A percentile compares a stretch with the other conserved stretches of the same genome.
Conservation (phyloP, 208 protist species). For the Trichomonas tenax region DNA sequence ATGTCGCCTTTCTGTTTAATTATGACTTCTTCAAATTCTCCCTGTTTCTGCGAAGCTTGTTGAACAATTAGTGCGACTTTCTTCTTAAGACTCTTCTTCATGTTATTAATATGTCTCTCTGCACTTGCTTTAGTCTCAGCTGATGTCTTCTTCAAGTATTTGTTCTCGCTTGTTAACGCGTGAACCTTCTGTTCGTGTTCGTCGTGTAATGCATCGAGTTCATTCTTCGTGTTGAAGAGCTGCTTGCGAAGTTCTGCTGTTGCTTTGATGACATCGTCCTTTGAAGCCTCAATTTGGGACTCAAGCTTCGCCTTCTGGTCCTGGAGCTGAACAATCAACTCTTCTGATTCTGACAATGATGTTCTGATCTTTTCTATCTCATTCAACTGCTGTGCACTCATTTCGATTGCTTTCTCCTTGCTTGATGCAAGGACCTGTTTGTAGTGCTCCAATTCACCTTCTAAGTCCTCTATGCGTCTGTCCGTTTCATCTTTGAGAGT, state of each 20-base stretch:
- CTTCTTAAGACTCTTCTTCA: background rate
- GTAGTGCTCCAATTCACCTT: background rate
- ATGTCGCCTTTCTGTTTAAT: background rate
- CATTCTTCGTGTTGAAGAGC: background rate
- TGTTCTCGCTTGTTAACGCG: background rate
- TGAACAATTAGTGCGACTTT: background rate
- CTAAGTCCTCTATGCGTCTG: background rate
- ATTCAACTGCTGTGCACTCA: background rate
- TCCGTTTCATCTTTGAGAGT: background rate
- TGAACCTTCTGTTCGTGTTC: background rate
- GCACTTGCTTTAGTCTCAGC: background rate
- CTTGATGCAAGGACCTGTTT: background rate
- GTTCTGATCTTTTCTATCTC: background rate
- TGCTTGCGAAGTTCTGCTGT: background rate
- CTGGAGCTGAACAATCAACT: background rate
- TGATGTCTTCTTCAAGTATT: background rate
- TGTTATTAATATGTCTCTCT: background rate
- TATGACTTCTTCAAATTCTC: background rate
- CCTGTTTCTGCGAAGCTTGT: background rate
- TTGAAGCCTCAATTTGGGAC: background rate
- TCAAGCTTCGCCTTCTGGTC: background rate
- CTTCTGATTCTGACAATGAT: background rate
- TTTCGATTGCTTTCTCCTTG: background rate
- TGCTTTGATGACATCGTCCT: background rate
- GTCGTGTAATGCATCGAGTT: background rate